Evolutionary conservation across 148 eudicot species (phyloP).

Genomic region (Pouteria glomerata): DNA sequence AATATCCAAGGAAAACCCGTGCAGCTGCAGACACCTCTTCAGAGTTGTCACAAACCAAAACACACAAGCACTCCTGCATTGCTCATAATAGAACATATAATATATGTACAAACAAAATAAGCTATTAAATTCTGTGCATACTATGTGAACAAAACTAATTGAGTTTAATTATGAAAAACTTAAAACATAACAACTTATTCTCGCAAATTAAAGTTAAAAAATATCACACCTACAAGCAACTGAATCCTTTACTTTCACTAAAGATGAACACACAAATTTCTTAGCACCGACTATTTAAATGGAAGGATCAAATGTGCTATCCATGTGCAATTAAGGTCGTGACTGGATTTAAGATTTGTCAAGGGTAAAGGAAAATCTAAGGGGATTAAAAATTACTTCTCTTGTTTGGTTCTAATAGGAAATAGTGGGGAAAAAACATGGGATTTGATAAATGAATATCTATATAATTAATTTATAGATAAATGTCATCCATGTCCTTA

Average conservation of each 20-base stretch:
- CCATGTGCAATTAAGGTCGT: too few relatives aligned
- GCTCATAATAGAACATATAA: neutral
- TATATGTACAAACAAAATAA: neutral
- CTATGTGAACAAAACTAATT: neutral
- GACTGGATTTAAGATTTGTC: too few relatives aligned
- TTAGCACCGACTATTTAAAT: neutral
- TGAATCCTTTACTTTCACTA: neutral
- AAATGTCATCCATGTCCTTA: too few relatives aligned
- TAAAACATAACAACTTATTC: neutral
- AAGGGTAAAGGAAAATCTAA: too few relatives aligned
- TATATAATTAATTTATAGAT: too few relatives aligned
- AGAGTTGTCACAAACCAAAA: slow-evolving; percentile 76
- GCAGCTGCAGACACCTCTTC: slow-evolving; percentile 72
- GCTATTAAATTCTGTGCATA: neutral
- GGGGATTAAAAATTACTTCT: too few relatives aligned
- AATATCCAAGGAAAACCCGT: slow-evolving; percentile 48
- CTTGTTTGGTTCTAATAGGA: too few relatives aligned
- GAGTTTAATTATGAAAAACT: neutral
- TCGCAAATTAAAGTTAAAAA: neutral
- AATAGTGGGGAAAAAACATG: too few relatives aligned
- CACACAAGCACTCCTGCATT: slow-evolving; percentile 74
- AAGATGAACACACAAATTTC: neutral
- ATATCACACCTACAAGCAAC: neutral
- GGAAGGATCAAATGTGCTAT: too few relatives aligned
- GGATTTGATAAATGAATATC: too few relatives aligned